Evolutionary conservation across 208 protist species (phyloP).

Genomic region (Trypanosomatidae sp.): DNA sequence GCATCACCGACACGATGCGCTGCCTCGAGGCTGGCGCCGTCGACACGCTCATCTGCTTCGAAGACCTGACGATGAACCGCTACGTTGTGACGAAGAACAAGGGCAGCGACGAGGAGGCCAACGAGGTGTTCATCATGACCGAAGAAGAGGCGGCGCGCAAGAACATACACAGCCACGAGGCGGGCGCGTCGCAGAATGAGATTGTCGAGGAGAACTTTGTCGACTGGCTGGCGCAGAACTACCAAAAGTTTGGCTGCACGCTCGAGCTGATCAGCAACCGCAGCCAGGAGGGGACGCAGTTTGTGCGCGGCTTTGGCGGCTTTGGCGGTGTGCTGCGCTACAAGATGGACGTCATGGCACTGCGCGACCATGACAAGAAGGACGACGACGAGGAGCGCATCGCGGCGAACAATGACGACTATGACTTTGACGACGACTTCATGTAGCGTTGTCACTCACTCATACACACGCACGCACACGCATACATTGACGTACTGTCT

Average conservation of each 20-base stretch:
- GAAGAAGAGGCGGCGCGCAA: constrained; percentile 52
- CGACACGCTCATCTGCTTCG: constrained; percentile 98
- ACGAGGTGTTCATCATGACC: constrained; percentile 51
- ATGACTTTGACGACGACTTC: constrained; percentile 89
- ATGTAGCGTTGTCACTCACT: constrained; percentile 42
- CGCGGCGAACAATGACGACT: constrained; percentile 53
- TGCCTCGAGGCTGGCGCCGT: constrained; percentile 97
- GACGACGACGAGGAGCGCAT: constrained; percentile 41
- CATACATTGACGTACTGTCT: too few relatives aligned
- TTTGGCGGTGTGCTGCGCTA: constrained; percentile 92
- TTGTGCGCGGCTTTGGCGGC: constrained; percentile 97
- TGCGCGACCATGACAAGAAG: constrained; percentile 80
- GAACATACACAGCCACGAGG: constrained; percentile 72
- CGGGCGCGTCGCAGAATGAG: constrained; percentile 83
- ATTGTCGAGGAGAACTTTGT: constrained; percentile 88
- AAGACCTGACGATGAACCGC: constrained; percentile 91
- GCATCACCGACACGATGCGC: constrained; percentile 94
- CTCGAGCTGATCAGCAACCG: constrained; percentile 91
- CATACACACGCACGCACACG: too few relatives aligned
- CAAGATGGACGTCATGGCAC: constrained; percentile 82
- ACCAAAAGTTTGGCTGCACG: constrained; percentile 96
- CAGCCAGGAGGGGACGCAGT: constrained; percentile 97
- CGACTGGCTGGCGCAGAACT: constrained; percentile 98
- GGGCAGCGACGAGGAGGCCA: constrained; percentile 61
- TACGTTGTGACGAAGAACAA: constrained; percentile 81